Evolutionary conservation across 345 rosid genomes (phyloP).

Genomic region (Euclidium syriacum): DNA sequence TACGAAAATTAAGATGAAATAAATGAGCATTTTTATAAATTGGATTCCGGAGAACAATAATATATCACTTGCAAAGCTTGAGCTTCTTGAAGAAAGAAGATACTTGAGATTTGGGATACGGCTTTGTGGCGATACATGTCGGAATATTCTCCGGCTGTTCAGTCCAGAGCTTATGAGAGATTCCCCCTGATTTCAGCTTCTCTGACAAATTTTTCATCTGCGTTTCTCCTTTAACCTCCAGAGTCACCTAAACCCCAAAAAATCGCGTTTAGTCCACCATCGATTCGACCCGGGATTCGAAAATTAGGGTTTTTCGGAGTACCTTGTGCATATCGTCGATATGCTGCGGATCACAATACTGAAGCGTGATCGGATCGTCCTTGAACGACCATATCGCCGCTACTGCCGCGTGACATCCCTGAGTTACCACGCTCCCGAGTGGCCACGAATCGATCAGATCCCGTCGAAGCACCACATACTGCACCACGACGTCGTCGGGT

Average conservation of each 20-base stretch:
- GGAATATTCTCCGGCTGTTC: slow-evolving; percentile 92
- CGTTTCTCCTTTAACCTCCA: slow-evolving; percentile 90
- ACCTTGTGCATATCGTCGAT: slow-evolving; percentile 92
- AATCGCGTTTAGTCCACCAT: neutral
- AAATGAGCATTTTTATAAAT: neutral
- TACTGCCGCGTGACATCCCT: slow-evolving; percentile 94
- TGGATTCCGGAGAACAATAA: neutral
- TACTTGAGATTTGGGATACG: slow-evolving; percentile 57
- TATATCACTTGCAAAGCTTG: slow-evolving; percentile 69
- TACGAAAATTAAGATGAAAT: neutral
- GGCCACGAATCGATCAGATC: slow-evolving; percentile 96
- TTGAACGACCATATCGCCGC: slow-evolving; percentile 68
- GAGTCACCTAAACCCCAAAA: slow-evolving; percentile 50
- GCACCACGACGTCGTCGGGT: slow-evolving; percentile 52
- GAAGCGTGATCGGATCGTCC: slow-evolving; percentile 55
- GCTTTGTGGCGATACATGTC: slow-evolving; percentile 82
- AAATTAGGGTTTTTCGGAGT: neutral
- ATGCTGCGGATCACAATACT: slow-evolving; percentile 62
- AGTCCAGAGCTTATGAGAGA: slow-evolving; percentile 76
- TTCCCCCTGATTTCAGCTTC: slow-evolving; percentile 56
- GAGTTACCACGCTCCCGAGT: slow-evolving; percentile 85
- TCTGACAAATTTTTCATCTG: slow-evolving; percentile 73
- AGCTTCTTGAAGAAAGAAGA: slow-evolving; percentile 60
- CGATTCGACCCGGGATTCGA: neutral
- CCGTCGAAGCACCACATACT: slow-evolving; percentile 78